phyloP scores from a whole-genome alignment of 345 rosid genomes.

The Hibiscus tridactylites region DNA sequence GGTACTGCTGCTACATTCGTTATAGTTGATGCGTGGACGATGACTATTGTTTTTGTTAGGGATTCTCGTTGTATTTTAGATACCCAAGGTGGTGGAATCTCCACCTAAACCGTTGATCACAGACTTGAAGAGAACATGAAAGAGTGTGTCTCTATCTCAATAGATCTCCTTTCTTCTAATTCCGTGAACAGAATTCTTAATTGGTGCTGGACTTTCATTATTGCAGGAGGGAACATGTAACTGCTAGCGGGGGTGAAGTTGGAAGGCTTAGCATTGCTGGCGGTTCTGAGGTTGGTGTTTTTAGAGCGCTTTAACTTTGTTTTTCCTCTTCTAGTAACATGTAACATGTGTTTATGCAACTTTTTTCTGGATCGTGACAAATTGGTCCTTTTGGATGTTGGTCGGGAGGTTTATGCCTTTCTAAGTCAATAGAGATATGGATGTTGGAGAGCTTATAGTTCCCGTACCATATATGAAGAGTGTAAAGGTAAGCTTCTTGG shows the following conservation, averaged over 20 bases:
- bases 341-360: not conserved
- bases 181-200: not conserved
- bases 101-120: slow-evolving; percentile 75
- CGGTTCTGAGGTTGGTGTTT: slow-evolving; percentile 58
- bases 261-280: slow-evolving; percentile 82
- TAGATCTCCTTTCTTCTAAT: slow-evolving; percentile 3
- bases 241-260: slow-evolving; percentile 97
- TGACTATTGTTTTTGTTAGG: slow-evolving; percentile 88
- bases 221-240: slow-evolving; percentile 77
- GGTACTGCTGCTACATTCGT: slow-evolving; percentile 94
- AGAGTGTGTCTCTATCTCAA: slow-evolving; percentile 48
- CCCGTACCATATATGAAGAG: slow-evolving; percentile 87
- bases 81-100: slow-evolving; percentile 60
- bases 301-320: not conserved
- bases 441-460: slow-evolving; percentile 90
- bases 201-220: not conserved
- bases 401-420: slow-evolving; percentile 94
- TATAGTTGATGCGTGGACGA: slow-evolving; percentile 85
- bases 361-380: slow-evolving; percentile 23
- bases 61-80: slow-evolving; percentile 86
- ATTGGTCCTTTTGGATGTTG: slow-evolving; percentile 87
- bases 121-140: slow-evolving; percentile 78
- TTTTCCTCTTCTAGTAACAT: not conserved
- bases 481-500: slow-evolving; percentile 54
- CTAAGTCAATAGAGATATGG: slow-evolving; percentile 87